Evolutionary conservation across 2,329 filamentous ascomycete species (phyloP).

Genomic region (Colletotrichum melonis): DNA sequence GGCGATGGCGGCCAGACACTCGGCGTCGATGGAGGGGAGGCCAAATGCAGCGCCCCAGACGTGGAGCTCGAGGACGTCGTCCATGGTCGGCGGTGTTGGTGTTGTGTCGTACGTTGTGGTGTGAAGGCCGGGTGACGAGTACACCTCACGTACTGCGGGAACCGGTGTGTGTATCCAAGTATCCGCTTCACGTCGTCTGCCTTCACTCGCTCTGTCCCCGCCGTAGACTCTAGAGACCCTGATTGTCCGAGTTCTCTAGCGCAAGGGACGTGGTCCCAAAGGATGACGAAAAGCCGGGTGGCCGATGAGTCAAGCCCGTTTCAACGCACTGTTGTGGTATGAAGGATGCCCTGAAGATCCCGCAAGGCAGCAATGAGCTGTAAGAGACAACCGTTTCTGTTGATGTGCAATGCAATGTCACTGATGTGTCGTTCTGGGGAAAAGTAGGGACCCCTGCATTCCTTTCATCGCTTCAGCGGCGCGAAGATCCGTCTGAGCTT

Average conservation of each 20-base stretch:
- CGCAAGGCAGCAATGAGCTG: neutral
- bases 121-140: conserved; percentile 9
- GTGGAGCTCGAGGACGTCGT: conserved; percentile 76
- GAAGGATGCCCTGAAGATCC: neutral
- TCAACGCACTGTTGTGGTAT: neutral
- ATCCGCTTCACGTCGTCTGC: neutral
- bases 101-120: neutral
- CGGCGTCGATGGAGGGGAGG: conserved; percentile 89
- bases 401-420: neutral
- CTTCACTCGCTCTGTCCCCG: neutral
- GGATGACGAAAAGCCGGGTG: conserved; percentile 11
- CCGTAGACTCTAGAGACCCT: conserved; percentile 4
- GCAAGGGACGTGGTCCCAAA: neutral
- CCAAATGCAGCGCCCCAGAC: conserved; percentile 92
- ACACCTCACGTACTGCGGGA: neutral
- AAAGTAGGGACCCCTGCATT: conserved; percentile 5
- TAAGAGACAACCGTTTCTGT: neutral
- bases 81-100: conserved; percentile 6
- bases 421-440: neutral
- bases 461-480: conserved; percentile 10
- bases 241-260: conserved; percentile 3
- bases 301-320: conserved; percentile 18
- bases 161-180: conserved; percentile 7
- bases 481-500: conserved; percentile 16
- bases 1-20: conserved; percentile 86